Base-by-base conservation (phyloP, 345 rosid species). In the Murraya koenigii region DNA sequence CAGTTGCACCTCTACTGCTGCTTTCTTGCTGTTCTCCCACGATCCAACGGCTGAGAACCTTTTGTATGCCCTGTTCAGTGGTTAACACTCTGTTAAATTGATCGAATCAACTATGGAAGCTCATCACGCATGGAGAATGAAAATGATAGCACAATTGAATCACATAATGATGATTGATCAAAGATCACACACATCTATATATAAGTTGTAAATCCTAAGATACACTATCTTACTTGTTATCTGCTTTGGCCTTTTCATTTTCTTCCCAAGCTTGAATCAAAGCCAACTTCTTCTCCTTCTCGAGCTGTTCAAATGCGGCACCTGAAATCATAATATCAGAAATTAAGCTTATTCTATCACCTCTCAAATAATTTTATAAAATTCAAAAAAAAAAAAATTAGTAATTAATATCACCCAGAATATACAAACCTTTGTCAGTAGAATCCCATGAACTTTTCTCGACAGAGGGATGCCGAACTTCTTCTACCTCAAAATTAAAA, bases 261-360 rank as follows among this genome's bases (percentile, higher is more conserved):
- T 91, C 97, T 75, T 90, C 92, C 97, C 98, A 95, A 69, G 95
- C 97, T 75, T 84, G 84, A 58, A 91, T 78, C 67, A 92, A 85
- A 35, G 97, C 91, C 79, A 74, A 73, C 64, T 81, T 88, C 82
- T 93, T 91, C 79, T 95, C 93, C 11, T 80, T 79, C 80, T 82
- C 93, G 59, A 91, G 79, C 75, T 80, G 74, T 56, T 86, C 87
- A 79, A 93, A 84, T 19, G 75, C 86, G 32, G 74, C 44, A 64
- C 84, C 95, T 91, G 84, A 74, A 75, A 66, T 20, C 38, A 62
- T 25, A 59, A 63, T 33, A 52, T 38, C 7, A 67, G 17, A 56
- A 54, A 17, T 52, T 0, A 52, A 54, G 60, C 74, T 44, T 44
- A 44, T 13, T 44, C 47, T 5, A 47, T 75, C 68, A 13, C 64